Conservation (phyloP, 2,329 filamentous ascomycete species). For the Trichoderma polysporum region DNA sequence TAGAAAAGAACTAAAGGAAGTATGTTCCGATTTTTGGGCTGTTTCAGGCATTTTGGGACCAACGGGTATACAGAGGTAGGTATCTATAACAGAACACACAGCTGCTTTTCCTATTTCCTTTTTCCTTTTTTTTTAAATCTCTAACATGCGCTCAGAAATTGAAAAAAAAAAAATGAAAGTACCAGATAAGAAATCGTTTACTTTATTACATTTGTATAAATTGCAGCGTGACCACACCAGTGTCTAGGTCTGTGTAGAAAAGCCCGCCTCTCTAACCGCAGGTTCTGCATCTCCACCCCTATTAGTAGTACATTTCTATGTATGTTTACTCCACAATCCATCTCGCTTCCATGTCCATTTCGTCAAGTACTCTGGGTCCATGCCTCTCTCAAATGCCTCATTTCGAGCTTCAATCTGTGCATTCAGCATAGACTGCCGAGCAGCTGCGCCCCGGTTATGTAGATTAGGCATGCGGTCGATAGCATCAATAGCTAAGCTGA, state of each 20-base stretch:
- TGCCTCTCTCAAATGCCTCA: conserved; percentile 66
- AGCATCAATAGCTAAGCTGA: conserved; percentile 73
- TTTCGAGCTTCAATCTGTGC: conserved; percentile 63
- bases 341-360: conserved; percentile 65
- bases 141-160: too few relatives aligned
- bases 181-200: background rate
- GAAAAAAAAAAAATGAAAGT: too few relatives aligned
- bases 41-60: background rate
- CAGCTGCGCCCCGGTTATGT: conserved; percentile 61
- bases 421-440: conserved; percentile 64
- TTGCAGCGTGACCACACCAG: background rate
- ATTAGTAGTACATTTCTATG: conserved; percentile 8
- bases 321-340: conserved; percentile 35
- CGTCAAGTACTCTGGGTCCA: conserved; percentile 65
- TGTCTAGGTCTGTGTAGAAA: background rate
- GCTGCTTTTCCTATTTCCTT: too few relatives aligned
- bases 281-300: background rate
- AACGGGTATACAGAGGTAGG: too few relatives aligned
- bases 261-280: background rate
- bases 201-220: background rate
- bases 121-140: too few relatives aligned
- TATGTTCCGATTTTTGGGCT: background rate
- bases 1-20: background rate
- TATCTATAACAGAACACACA: too few relatives aligned
- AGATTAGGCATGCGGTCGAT: conserved; percentile 66